Conservation (phyloP, 805 yeast species). For the Lachancea thermotolerans region DNA sequence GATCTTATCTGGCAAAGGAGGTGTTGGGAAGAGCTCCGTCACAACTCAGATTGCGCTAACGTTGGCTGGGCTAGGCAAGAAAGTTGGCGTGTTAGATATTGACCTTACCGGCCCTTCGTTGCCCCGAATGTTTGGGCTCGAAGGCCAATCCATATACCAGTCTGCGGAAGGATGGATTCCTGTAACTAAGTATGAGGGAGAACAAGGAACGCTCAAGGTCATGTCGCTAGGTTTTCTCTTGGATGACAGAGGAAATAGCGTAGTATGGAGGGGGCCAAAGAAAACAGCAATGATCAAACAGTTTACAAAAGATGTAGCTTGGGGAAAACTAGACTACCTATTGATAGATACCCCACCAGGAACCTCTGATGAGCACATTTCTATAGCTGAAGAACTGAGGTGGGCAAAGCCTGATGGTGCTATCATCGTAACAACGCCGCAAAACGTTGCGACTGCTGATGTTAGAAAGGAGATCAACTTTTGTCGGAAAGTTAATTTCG, state of each 20-base stretch:
- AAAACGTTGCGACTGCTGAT: slow-evolving; percentile 85
- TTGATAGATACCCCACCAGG: slow-evolving; percentile 98
- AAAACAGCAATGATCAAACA: slow-evolving; percentile 97
- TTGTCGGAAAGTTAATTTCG: slow-evolving; percentile 77
- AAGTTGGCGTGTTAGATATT: slow-evolving; percentile 92
- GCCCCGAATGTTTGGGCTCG: slow-evolving; percentile 95
- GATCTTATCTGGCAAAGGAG: slow-evolving; percentile 91
- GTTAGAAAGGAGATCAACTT: slow-evolving; percentile 91
- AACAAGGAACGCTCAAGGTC: slow-evolving; percentile 45
- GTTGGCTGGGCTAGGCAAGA: slow-evolving; percentile 58
- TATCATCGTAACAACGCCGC: slow-evolving; percentile 94
- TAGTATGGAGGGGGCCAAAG: slow-evolving; percentile 98
- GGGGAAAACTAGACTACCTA: slow-evolving; percentile 75
- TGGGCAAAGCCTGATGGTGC: slow-evolving; percentile 80
- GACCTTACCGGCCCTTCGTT: slow-evolving; percentile 95
- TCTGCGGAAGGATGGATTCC: slow-evolving; percentile 89
- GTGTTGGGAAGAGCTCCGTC: slow-evolving; percentile 95
- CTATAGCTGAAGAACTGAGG: slow-evolving; percentile 85
- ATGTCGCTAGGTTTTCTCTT: slow-evolving; percentile 88
- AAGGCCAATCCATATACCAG: slow-evolving; percentile 71
- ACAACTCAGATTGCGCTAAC: slow-evolving; percentile 92
- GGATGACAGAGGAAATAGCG: slow-evolving; percentile 77
- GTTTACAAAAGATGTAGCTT: slow-evolving; percentile 79
- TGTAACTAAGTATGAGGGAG: slow-evolving; percentile 39
- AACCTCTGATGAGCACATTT: slow-evolving; percentile 95